A percentile compares a stretch with the other conserved stretches of the same genome.
phyloP scores from a whole-genome alignment of 1,139 yeast species.

The Arxiozyma telluris region DNA sequence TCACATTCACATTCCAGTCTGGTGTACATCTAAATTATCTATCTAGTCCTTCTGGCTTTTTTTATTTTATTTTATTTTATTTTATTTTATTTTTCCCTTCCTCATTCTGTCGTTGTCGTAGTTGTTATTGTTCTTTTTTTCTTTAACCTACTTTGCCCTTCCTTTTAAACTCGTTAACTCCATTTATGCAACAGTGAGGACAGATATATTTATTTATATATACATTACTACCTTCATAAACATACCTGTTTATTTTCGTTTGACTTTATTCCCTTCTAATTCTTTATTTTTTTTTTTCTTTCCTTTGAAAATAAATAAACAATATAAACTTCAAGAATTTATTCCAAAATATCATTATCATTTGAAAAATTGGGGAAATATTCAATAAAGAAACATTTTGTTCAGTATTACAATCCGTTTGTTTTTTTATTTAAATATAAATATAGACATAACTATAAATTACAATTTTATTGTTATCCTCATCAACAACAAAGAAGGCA shows the following conservation, averaged over 20 bases:
- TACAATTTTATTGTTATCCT: not conserved
- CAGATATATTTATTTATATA: no score
- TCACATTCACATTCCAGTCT: not conserved
- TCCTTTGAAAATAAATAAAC: not conserved
- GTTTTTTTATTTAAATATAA: not conserved
- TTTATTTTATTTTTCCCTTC: no score
- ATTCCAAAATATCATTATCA: not conserved
- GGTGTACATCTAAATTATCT: not conserved
- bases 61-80: no score
- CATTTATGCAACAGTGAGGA: not conserved
- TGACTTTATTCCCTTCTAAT: not conserved
- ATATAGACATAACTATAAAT: no score
- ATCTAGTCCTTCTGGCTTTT: not conserved
- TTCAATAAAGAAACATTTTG: not conserved
- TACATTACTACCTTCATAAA: not conserved
- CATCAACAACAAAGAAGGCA: not conserved
- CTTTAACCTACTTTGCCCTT: no score
- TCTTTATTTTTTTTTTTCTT: not conserved
- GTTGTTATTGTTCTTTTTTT: no score
- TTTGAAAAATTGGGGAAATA: not conserved
- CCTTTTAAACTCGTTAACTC: not conserved
- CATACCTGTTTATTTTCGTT: not conserved
- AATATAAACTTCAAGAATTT: not conserved
- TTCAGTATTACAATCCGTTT: not conserved
- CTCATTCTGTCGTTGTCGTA: not conserved